Percentiles rank a stretch among this genome's conserved stretches.
Evolutionary conservation across 2,329 filamentous ascomycete species (phyloP).

Genomic region (Corinectria fuckeliana): DNA sequence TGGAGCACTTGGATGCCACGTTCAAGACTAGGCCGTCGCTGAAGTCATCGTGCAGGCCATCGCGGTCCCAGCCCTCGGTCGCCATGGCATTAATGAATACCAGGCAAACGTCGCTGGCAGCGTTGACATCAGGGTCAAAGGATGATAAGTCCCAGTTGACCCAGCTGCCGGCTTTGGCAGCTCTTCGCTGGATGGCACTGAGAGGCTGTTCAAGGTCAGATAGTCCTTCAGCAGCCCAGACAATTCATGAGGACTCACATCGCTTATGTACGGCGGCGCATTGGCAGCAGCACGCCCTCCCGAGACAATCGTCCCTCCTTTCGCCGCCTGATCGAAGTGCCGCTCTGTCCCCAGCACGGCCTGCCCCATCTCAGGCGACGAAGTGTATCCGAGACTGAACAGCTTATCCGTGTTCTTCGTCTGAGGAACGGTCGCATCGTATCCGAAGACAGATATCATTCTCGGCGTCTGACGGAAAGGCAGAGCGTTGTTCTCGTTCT

Average conservation of each 20-base stretch:
- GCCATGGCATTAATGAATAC: constrained; percentile 83
- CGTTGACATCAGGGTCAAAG: constrained; percentile 43
- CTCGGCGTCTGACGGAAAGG: constrained; percentile 64
- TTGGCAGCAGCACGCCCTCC: constrained; percentile 60
- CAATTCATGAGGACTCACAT: constrained; percentile 42
- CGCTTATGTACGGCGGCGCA: constrained; percentile 55
- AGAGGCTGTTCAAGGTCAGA: constrained; percentile 52
- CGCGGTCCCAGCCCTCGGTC: constrained; percentile 76
- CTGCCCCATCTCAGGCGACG: constrained; percentile 53
- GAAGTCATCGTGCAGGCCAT: constrained; percentile 71
- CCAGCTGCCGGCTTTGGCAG: constrained; percentile 58
- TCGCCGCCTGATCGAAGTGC: constrained; percentile 56
- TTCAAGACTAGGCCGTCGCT: constrained; percentile 65
- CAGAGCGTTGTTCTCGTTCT: constrained; percentile 69
- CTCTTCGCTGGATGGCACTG: constrained; percentile 61
- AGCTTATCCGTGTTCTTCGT: constrained; percentile 56
- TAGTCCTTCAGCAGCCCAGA: background rate
- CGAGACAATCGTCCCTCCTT: constrained; percentile 58
- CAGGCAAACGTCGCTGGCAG: constrained; percentile 67
- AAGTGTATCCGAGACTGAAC: constrained; percentile 56
- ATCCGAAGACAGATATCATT: constrained; percentile 65
- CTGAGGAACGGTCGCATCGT: constrained; percentile 63
- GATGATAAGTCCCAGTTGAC: constrained; percentile 55
- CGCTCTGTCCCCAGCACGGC: constrained; percentile 50
- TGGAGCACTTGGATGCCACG: constrained; percentile 65